phyloP scores from a whole-genome alignment of 805 yeast genomes.

The Naumovozyma castellii region DNA sequence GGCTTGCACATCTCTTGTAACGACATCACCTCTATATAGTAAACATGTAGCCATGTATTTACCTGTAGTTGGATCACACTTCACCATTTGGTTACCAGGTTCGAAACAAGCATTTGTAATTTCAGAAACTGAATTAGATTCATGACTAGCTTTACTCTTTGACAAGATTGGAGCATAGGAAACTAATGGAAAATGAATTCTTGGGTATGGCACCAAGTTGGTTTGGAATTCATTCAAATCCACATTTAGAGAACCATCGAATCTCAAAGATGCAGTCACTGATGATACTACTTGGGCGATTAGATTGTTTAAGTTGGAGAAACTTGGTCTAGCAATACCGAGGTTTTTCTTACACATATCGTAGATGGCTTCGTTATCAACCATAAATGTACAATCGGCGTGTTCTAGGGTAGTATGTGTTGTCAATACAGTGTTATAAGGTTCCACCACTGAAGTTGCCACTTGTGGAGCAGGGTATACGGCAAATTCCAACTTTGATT shows the following conservation, averaged over 20 bases:
- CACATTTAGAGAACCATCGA: slow-evolving; percentile 94
- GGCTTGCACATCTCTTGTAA: slow-evolving; percentile 92
- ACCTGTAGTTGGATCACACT: slow-evolving; percentile 95
- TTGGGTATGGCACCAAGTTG: slow-evolving; percentile 96
- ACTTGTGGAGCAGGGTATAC: slow-evolving; percentile 98
- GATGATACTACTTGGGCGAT: slow-evolving; percentile 98
- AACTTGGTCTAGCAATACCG: slow-evolving; percentile 86
- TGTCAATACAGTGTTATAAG: slow-evolving; percentile 93
- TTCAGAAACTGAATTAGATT: slow-evolving; percentile 88
- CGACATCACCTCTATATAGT: slow-evolving; percentile 97
- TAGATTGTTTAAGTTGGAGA: slow-evolving; percentile 77
- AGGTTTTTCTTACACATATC: slow-evolving; percentile 96
- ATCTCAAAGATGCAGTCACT: slow-evolving; percentile 94
- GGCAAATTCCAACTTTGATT: slow-evolving; percentile 94
- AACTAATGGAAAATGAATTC: slow-evolving; percentile 98
- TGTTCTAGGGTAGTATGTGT: slow-evolving; percentile 97
- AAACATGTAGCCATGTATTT: slow-evolving; percentile 98
- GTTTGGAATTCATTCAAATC: slow-evolving; percentile 98
- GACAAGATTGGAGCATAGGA: slow-evolving; percentile 95
- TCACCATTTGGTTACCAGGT: slow-evolving; percentile 98
- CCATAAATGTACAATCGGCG: slow-evolving; percentile 99
- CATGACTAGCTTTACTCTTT: slow-evolving; percentile 85
- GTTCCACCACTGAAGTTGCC: slow-evolving; percentile 95
- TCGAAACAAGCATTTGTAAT: slow-evolving; percentile 97
- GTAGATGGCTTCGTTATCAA: slow-evolving; percentile 96